Conservation (phyloP, 2,329 filamentous ascomycete genomes). For the Aspergillus sp. region DNA sequence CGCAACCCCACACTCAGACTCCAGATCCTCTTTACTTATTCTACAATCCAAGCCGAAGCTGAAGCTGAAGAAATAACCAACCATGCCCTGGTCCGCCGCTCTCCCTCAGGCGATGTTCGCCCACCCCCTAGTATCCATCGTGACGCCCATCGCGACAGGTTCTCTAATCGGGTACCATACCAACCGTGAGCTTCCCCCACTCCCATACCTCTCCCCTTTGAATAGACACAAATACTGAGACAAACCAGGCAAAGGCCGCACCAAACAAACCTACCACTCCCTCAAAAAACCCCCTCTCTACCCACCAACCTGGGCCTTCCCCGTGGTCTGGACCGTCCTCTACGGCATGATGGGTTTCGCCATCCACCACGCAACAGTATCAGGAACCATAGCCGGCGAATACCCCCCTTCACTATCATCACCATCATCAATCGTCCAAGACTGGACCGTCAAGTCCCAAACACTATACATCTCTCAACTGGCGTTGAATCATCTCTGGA, state of each 20-base stretch:
- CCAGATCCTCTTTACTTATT: background rate
- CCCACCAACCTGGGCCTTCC: constrained; percentile 61
- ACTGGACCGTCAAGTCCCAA: constrained; percentile 66
- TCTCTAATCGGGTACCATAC: constrained; percentile 33
- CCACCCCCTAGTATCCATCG: constrained; percentile 33
- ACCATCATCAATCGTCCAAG: constrained; percentile 47
- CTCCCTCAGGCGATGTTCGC: constrained; percentile 34
- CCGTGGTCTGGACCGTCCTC: constrained; percentile 60
- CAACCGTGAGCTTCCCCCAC: constrained; percentile 26
- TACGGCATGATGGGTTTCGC: constrained; percentile 83
- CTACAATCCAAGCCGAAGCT: no score
- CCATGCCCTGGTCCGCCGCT: constrained; percentile 34
- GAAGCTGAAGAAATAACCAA: background rate
- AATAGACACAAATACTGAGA: no score
- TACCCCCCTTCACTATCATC: constrained; percentile 32
- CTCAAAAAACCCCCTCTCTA: constrained; percentile 53
- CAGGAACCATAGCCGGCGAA: constrained; percentile 60
- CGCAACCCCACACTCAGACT: background rate
- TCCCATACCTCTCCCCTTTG: no score
- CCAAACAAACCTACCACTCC: constrained; percentile 39
- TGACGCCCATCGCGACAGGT: constrained; percentile 31
- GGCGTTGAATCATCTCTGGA: constrained; percentile 83
- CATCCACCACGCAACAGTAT: constrained; percentile 72
- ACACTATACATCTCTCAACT: constrained; percentile 86
- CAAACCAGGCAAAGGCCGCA: constrained; percentile 27